Percentiles rank a stretch among this genome's conserved stretches.
Evolutionary conservation across 257 asterid species (phyloP).

Genomic region (Fraxinus americana): DNA sequence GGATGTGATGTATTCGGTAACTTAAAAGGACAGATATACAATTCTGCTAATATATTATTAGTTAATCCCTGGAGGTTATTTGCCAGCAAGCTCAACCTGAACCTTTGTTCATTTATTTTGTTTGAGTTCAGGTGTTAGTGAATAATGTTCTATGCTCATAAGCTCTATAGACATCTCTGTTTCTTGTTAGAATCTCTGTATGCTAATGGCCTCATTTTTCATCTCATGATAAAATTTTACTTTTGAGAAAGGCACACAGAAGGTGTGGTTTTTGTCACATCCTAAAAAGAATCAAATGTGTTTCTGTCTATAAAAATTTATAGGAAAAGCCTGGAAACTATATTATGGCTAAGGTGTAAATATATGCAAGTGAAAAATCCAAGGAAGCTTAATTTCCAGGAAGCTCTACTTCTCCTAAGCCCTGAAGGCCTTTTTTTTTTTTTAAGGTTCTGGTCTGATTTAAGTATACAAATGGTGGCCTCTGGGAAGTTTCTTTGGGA

Average conservation of each 20-base stretch:
- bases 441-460: not conserved
- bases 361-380: not conserved
- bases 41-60: not conserved
- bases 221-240: not conserved
- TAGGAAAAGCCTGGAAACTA: not conserved
- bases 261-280: not conserved
- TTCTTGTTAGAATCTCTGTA: not conserved
- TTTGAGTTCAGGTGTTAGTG: not conserved
- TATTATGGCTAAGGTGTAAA: not conserved
- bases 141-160: not conserved
- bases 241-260: not conserved
- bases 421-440: not conserved
- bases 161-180: not conserved
- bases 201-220: not conserved
- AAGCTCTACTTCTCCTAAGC: not conserved
- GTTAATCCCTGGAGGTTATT: constrained; percentile 3
- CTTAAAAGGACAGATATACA: not conserved
- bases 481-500: not conserved
- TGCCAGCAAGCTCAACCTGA: not conserved
- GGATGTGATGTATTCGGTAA: constrained; percentile 40
- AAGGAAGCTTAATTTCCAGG: not conserved
- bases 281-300: not conserved
- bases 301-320: not conserved
- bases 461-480: not conserved
- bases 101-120: not conserved